Conservation (phyloP, 208 protist species). For the Eutreptiella sp. region DNA sequence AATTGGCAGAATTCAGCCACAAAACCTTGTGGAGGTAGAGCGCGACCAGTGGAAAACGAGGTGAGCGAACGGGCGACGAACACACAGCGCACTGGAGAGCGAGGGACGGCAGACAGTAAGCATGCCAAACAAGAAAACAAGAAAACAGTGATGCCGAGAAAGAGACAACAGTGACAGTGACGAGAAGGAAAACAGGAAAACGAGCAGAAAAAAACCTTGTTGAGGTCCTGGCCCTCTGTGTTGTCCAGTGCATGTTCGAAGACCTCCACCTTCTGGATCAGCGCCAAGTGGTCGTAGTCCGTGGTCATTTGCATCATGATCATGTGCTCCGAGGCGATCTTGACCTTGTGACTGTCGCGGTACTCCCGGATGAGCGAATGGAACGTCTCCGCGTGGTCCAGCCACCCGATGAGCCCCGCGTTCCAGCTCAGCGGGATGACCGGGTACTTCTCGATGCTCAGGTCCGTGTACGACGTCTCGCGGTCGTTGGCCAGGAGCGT, state of each 20-base stretch:
- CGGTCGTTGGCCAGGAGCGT: slow-evolving; percentile 86
- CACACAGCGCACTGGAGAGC: too few relatives aligned
- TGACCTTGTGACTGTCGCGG: slow-evolving; percentile 74
- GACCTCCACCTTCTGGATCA: slow-evolving; percentile 96
- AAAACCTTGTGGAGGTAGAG: slow-evolving; percentile 75
- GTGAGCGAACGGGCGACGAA: too few relatives aligned
- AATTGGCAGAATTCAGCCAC: slow-evolving; percentile 92
- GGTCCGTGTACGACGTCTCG: slow-evolving; percentile 62
- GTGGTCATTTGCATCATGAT: slow-evolving; percentile 68
- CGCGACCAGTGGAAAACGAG: background rate
- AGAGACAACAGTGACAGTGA: background rate
- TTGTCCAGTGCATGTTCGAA: slow-evolving; percentile 85
- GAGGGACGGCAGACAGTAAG: background rate
- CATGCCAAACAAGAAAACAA: background rate
- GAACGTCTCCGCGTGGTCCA: slow-evolving; percentile 95
- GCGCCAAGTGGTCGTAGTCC: slow-evolving; percentile 88
- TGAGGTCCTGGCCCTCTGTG: slow-evolving; percentile 90
- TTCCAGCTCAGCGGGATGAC: slow-evolving; percentile 99
- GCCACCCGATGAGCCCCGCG: slow-evolving; percentile 98
- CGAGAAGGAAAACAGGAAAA: background rate
- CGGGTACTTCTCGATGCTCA: slow-evolving; percentile 89
- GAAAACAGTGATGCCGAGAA: too few relatives aligned
- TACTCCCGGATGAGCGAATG: slow-evolving; percentile 97
- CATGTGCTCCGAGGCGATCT: slow-evolving; percentile 92
- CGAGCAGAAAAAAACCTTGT: slow-evolving; percentile 63